Conservation (phyloP, 495 filamentous ascomycete genomes). For the Hypoxylon crocopeplum region DNA sequence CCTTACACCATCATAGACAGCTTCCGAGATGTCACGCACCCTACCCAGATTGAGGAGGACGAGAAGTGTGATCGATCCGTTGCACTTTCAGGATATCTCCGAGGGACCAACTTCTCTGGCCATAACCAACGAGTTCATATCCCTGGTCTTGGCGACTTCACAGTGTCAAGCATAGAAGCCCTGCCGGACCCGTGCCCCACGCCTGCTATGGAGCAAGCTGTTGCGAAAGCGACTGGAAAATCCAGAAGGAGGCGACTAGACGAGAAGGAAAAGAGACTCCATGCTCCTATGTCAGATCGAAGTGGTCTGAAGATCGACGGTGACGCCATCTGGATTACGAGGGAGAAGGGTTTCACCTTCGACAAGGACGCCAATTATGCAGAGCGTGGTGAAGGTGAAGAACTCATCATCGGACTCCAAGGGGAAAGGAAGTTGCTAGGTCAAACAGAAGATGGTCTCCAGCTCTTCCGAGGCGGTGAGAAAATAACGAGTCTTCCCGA, state of each 20-base stretch:
- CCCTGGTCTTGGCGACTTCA: slow-evolving; percentile 92
- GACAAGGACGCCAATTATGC: slow-evolving; percentile 71
- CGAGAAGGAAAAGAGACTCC: slow-evolving; percentile 94
- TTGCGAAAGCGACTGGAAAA: slow-evolving; percentile 83
- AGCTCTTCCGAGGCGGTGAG: slow-evolving; percentile 80
- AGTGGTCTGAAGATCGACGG: slow-evolving; percentile 79
- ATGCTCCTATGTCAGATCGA: slow-evolving; percentile 97
- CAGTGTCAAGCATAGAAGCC: slow-evolving; percentile 80
- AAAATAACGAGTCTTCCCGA: slow-evolving; percentile 67
- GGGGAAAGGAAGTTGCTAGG: slow-evolving; percentile 83
- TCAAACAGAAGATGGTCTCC: slow-evolving; percentile 77
- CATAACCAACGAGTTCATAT: slow-evolving; percentile 89
- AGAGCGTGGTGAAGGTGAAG: slow-evolving; percentile 87
- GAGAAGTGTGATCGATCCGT: slow-evolving; percentile 88
- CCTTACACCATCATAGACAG: slow-evolving; percentile 93
- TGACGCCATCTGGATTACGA: slow-evolving; percentile 64
- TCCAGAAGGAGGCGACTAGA: slow-evolving; percentile 75
- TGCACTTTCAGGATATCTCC: slow-evolving; percentile 89
- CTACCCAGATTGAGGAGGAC: slow-evolving; percentile 85
- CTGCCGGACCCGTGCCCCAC: slow-evolving; percentile 96
- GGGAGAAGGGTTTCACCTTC: slow-evolving; percentile 73
- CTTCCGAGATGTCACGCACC: slow-evolving; percentile 92
- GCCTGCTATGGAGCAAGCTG: slow-evolving; percentile 83
- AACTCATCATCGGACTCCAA: slow-evolving; percentile 89
- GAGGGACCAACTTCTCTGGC: slow-evolving; percentile 94